A percentile compares a stretch with the other conserved stretches of the same genome.
Conservation (phyloP, 768 basidiomycete species). For the Vararia minispora region DNA sequence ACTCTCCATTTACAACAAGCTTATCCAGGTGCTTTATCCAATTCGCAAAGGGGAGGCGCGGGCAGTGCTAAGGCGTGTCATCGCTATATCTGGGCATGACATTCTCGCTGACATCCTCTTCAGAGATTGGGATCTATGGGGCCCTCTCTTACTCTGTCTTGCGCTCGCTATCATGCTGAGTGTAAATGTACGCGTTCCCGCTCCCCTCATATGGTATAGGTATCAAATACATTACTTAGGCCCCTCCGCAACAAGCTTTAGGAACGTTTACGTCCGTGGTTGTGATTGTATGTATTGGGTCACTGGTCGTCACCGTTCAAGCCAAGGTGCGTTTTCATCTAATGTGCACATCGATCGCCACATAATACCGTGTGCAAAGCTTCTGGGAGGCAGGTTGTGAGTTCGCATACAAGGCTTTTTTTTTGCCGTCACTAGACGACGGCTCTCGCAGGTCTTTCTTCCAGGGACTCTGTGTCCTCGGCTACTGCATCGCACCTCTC, state of each 20-base stretch:
- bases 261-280: slow-evolving; percentile 92
- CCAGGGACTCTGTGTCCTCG: slow-evolving; percentile 89
- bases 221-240: slow-evolving; percentile 32
- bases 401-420: too few relatives aligned
- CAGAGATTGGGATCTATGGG: slow-evolving; percentile 99
- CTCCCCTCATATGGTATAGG: neutral
- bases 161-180: slow-evolving; percentile 77
- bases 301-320: slow-evolving; percentile 88
- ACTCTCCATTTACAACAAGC: slow-evolving; percentile 82
- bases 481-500: slow-evolving; percentile 91
- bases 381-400: slow-evolving; percentile 76
- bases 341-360: neutral
- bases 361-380: slow-evolving; percentile 26
- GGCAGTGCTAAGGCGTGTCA: slow-evolving; percentile 65
- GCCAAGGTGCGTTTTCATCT: slow-evolving; percentile 55
- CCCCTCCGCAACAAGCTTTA: slow-evolving; percentile 72
- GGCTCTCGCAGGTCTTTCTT: slow-evolving; percentile 67
- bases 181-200: slow-evolving; percentile 46
- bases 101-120: slow-evolving; percentile 1
- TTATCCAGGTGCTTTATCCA: slow-evolving; percentile 90
- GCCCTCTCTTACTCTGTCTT: slow-evolving; percentile 78
- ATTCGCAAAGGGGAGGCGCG: slow-evolving; percentile 53
- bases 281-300: slow-evolving; percentile 84
- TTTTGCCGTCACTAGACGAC: too few relatives aligned
- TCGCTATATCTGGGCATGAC: neutral